Percentiles rank a stretch among this genome's conserved stretches.
These are phyloP conservation scores for Pythium brassicae DNA, from an alignment of 352 stramenopile species.

Conservation along the genomic window DNA sequence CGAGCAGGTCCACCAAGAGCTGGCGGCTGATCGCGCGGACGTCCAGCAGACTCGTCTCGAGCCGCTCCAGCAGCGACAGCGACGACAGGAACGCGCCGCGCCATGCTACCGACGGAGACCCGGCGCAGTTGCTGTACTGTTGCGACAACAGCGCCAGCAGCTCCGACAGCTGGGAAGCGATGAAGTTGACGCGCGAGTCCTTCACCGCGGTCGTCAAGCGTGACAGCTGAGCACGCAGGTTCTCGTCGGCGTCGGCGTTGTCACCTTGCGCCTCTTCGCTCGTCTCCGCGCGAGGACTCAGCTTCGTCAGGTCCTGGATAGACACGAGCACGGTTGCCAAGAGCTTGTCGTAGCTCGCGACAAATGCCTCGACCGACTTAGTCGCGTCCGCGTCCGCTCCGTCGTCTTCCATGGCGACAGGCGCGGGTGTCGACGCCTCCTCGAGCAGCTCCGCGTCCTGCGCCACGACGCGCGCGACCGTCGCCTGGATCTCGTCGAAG, in stretches of 20 bases:
- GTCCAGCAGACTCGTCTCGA: conserved; percentile 60
- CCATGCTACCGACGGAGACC: conserved; percentile 24
- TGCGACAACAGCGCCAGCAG: conserved; percentile 39
- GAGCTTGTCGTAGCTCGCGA: conserved; percentile 56
- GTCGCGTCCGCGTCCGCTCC: conserved; percentile 7
- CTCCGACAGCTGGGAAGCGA: conserved; percentile 49
- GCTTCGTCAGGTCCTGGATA: conserved; percentile 77
- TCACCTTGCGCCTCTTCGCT: too few species aligned
- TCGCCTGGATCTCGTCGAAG: conserved; percentile 26
- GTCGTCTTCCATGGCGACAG: conserved; percentile 19
- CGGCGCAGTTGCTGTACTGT: conserved; percentile 42
- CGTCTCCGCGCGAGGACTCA: conserved; percentile 17
- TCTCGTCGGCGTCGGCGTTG: conserved; percentile 13
- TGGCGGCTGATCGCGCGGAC: conserved; percentile 78
- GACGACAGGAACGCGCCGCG: conserved; percentile 31
- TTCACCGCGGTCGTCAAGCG: conserved; percentile 54
- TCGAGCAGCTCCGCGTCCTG: conserved; percentile 30
- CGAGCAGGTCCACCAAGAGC: conserved; percentile 69
- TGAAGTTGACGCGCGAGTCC: conserved; percentile 63
- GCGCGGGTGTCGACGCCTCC: background rate
- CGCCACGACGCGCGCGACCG: conserved; percentile 23
- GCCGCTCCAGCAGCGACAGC: conserved; percentile 44
- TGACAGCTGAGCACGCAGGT: conserved; percentile 48
- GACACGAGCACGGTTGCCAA: conserved; percentile 73
- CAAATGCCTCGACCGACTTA: conserved; percentile 37